These are phyloP conservation scores for Canna indica DNA, from an alignment of 176 grass and related monocot genomes.

Conservation along the genomic window DNA sequence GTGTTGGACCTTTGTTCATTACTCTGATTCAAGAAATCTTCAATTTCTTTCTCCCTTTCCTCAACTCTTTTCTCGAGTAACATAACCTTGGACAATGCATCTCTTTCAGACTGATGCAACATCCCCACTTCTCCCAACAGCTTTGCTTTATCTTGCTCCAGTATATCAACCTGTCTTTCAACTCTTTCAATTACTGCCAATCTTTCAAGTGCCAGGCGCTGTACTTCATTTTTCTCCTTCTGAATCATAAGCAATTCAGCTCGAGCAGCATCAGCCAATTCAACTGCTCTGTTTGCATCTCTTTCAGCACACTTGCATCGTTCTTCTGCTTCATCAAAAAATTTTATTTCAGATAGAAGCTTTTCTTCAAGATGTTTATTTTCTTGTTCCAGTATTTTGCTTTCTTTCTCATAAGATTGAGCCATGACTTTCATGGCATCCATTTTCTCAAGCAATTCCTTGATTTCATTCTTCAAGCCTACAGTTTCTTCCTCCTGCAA, in stretches of 20 bases:
- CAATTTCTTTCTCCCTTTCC: constrained; percentile 63
- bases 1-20: constrained; percentile 73
- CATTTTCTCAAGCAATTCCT: constrained; percentile 43
- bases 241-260: constrained; percentile 35
- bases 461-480: constrained; percentile 61
- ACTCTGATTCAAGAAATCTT: constrained; percentile 47
- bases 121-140: constrained; percentile 42
- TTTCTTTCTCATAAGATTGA: constrained; percentile 49
- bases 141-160: constrained; percentile 52
- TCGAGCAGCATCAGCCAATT: constrained; percentile 45
- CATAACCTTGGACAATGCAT: constrained; percentile 42
- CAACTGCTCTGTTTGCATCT: constrained; percentile 45
- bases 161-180: constrained; percentile 39
- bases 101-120: constrained; percentile 40
- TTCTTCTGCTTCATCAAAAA: constrained; percentile 53
- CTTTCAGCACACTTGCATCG: constrained; percentile 42
- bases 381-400: constrained; percentile 69
- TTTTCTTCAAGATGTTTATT: constrained; percentile 74
- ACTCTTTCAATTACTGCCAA: constrained; percentile 53
- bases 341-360: constrained; percentile 50
- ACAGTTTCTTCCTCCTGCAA: constrained; percentile 41
- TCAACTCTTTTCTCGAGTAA: constrained; percentile 52
- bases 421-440: constrained; percentile 39
- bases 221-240: constrained; percentile 55
- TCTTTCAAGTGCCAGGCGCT: constrained; percentile 44